phyloP scores from a whole-genome alignment of 768 basidiomycete species.

The Tulasnella sp. region DNA sequence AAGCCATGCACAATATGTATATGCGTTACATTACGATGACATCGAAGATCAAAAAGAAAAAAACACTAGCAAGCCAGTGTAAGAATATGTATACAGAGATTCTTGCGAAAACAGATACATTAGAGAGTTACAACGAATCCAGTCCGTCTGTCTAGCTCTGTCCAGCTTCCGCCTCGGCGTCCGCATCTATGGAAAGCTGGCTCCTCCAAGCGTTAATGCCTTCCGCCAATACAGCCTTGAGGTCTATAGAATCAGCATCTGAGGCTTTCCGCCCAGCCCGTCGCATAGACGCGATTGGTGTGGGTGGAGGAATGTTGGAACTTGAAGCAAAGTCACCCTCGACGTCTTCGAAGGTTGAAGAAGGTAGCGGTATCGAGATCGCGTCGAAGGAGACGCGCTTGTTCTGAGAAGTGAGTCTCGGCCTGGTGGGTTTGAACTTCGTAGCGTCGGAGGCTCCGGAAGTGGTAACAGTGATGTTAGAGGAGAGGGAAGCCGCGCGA shows the following conservation, averaged over 20 bases:
- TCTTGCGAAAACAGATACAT: no score
- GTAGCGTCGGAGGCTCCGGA: not conserved
- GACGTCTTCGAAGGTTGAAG: slow-evolving; percentile 1
- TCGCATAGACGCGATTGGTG: not conserved
- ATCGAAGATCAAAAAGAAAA: no score
- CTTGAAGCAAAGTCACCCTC: not conserved
- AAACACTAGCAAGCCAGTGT: no score
- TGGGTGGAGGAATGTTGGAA: not conserved
- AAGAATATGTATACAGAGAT: no score
- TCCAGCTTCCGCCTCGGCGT: no score
- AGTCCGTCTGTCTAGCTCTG: no score
- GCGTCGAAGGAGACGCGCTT: slow-evolving; percentile 15
- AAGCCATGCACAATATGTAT: no score
- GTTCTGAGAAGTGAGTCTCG: slow-evolving; percentile 1
- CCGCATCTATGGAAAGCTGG: no score
- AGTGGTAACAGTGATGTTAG: not conserved
- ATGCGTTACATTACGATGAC: no score
- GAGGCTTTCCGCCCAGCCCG: not conserved
- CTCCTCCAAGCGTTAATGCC: slow-evolving; percentile 13
- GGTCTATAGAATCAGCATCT: slow-evolving; percentile 10
- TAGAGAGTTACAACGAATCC: no score
- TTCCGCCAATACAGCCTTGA: slow-evolving; percentile 8
- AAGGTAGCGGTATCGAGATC: not conserved
- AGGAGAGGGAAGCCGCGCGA: not conserved
- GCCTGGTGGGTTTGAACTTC: not conserved